Base-by-base conservation (phyloP, 1,284 basidiomycete genomes). In the Austropuccinia psidii region DNA sequence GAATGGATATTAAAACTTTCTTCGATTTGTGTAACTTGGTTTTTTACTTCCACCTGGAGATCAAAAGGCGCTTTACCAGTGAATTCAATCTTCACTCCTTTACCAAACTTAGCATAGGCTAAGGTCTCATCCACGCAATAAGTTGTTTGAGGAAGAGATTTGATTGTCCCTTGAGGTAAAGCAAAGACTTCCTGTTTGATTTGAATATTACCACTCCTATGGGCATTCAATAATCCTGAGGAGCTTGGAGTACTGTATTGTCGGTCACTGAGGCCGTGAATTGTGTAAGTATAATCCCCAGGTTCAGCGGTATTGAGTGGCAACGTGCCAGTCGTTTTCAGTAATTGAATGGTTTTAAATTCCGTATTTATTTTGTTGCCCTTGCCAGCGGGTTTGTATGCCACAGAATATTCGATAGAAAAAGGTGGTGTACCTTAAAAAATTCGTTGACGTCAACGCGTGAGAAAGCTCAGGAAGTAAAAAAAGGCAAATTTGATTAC, bases 251-350 rank as follows among this genome's bases (percentile, higher is more conserved):
- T 61, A 21, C 75, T 88, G 81, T 96, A 98, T n/a, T 89, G 86
- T 0, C 88, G 84, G 80, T 98, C 95, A 9, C 89, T 89, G 24
- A 98, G 86, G 77, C 90, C 89, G 76, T 89, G 87, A 76, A 98
- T 88, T 79, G 91, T 88, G 80, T 98, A 98, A 78, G 86, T 89
- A 79, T 94, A 90, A 72, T 87, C 85, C 2, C 93, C 93, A 1
- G 91, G 85, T 43, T 85, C 85, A 0, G 87, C 85, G 0, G 90
- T 93, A 73, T 87, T 88, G 29, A 98, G 85, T 76, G 93, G 90
- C 79, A 97, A 88, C 41, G 91, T 86, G 8, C 90, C 90, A 24
- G 85, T 86, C 17, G 87, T 84, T 79, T 93, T 90, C 27, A 94
- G 91, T 77, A 90, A 91, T 80, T 89, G 92, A 82, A 95, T 89